Percentiles rank a stretch among this genome's conserved stretches.
Evolutionary conservation across 2,329 filamentous ascomycete species (phyloP).

Genomic region (Thielaviopsis musarum): DNA sequence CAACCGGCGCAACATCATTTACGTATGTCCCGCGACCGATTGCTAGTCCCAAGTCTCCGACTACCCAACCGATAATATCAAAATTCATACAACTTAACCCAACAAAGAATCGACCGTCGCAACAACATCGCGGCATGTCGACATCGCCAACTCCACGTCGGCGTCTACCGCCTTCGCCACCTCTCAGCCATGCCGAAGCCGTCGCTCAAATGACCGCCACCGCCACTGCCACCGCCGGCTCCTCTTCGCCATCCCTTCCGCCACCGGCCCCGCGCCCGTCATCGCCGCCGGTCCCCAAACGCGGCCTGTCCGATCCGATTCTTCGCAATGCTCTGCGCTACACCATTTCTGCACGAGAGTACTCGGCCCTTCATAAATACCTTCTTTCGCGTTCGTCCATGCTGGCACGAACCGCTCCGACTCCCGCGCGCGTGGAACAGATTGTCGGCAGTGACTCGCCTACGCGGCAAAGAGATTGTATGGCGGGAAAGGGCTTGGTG

Average conservation of each 20-base stretch:
- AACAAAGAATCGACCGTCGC: not conserved
- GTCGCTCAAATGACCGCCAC: conserved; percentile 2
- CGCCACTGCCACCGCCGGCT: not conserved
- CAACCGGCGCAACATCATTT: not conserved
- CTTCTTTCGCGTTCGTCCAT: conserved; percentile 55
- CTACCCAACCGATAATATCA: not conserved
- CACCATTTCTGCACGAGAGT: conserved; percentile 71
- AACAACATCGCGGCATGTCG: not conserved
- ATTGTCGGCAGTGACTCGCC: conserved; percentile 13
- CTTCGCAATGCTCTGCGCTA: conserved; percentile 76
- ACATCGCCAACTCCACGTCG: conserved; percentile 2
- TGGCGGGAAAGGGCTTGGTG: conserved; percentile 13
- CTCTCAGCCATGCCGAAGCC: conserved; percentile 1
- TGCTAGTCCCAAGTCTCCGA: not conserved
- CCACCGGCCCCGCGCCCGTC: conserved; percentile 2
- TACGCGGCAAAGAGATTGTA: not conserved
- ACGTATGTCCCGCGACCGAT: not conserved
- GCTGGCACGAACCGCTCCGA: conserved; percentile 37
- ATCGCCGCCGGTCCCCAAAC: not conserved
- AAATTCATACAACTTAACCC: not conserved
- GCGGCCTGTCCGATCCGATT: conserved; percentile 40
- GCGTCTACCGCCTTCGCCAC: conserved; percentile 2
- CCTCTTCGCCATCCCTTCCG: not conserved
- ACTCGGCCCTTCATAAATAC: conserved; percentile 69
- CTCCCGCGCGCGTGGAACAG: conserved; percentile 35